Evolutionary conservation across 768 basidiomycete species (phyloP).

Genomic region (Tylopilus rubrobrunneus): DNA sequence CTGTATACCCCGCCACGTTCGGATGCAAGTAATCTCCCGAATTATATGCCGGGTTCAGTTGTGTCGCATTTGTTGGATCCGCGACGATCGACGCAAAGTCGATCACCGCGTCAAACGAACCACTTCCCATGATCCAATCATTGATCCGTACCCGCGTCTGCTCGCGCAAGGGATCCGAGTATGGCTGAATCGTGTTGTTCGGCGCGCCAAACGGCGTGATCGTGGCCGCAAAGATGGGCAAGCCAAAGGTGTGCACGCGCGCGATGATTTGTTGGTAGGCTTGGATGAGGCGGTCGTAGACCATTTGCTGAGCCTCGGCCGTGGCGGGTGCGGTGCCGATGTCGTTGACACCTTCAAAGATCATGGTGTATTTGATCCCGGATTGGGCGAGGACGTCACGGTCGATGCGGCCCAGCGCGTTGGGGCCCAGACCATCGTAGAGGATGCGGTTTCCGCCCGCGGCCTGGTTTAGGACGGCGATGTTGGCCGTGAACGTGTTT

Average conservation of each 20-base stretch:
- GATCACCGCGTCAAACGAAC: conserved; percentile 1
- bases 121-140: not conserved
- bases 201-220: conserved; percentile 1
- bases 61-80: conserved; percentile 4
- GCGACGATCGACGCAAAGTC: conserved; percentile 8
- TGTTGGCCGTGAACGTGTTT: too few species aligned
- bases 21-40: not conserved
- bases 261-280: not conserved
- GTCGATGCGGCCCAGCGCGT: not conserved
- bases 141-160: conserved; percentile 1
- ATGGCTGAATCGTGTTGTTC: not conserved
- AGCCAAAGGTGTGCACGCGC: not conserved
- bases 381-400: conserved; percentile 2
- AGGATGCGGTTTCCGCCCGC: too few species aligned
- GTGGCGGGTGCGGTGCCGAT: not conserved
- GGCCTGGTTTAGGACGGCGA: too few species aligned
- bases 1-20: conserved; percentile 4
- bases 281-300: not conserved
- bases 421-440: too few species aligned
- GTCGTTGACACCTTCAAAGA: conserved; percentile 12
- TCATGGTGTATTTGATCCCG: conserved; percentile 4
- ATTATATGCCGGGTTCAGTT: not conserved
- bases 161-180: not conserved
- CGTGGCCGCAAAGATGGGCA: conserved; percentile 7
- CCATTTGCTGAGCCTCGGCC: too few species aligned